Base-by-base conservation (phyloP, 371 early-diverging fungal species). In the Mortierella sp. region DNA sequence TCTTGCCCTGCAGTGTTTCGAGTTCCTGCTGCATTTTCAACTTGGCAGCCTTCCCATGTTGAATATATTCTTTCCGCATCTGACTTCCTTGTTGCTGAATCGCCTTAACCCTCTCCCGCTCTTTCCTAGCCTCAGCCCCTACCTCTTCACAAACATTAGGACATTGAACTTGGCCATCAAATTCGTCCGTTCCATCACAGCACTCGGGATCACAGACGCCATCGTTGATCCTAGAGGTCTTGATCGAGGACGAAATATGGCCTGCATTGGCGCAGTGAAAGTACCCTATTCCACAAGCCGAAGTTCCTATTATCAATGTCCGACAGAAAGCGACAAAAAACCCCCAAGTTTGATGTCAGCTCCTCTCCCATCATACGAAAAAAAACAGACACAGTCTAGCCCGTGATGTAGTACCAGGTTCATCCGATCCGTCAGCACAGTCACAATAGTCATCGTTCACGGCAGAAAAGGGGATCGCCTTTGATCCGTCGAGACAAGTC, bases 391-490 rank as follows among this genome's bases (percentile, higher is more conserved):
- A n/a, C n/a, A n/a, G n/a, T n/a, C n/a, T n/a, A n/a, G n/a, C n/a
- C n/a, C n/a, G n/a, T 39, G 5, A 2, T 56, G 70, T n/a, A 52
- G 28, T 81, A 87, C 97, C 98, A 51, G 97, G 97, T 67, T 98
- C 98, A 79, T 98, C 98, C 17, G 93, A 93, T 4, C 97, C 97
- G 78, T 98, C 98, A 41, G 81, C 64, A 65, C 98, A 98, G 81
- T 98, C 97, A 80, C 98, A 98, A 69, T 94, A 98, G 70, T 97
- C 96, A 72, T 97, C 97, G 60, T 98, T 98, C 26, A 98, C 89
- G 1, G 91, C 87, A 2, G 82, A 63, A 60, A 85, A 87, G 1
- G 91, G 85, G 28, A 97, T 91, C 9, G 61, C 67, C 55, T 85
- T 83, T 2, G 90, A 88, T 6, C 89, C 87, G 68, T 96, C 94